A percentile compares a stretch with the other conserved stretches of the same genome.
Evolutionary conservation across 1,284 basidiomycete genomes (phyloP).

Genomic region (Phellinidium pouzarii): DNA sequence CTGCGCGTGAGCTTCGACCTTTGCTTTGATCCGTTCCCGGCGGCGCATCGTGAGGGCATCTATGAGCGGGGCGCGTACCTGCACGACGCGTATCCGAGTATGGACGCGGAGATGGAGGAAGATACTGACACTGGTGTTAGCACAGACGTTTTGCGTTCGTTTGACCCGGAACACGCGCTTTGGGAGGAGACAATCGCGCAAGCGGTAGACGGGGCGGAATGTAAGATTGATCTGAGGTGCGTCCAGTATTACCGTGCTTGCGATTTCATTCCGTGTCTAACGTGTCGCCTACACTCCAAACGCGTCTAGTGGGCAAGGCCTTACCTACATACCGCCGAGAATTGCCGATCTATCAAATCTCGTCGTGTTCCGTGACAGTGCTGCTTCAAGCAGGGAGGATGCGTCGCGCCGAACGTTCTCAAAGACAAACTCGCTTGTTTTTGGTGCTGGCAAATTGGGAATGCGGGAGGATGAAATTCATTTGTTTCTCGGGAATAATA

Average conservation of each 20-base stretch:
- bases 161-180: constrained; percentile 27
- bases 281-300: not conserved
- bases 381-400: constrained; percentile 11
- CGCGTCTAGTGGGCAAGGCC: constrained; percentile 25
- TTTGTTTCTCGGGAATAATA: constrained; percentile 42
- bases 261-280: not conserved
- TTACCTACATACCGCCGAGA: constrained; percentile 36
- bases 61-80: constrained; percentile 15
- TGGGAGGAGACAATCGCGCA: constrained; percentile 38
- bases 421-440: constrained; percentile 17
- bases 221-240: constrained; percentile 36
- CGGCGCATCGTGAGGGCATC: constrained; percentile 1
- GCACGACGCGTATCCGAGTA: constrained; percentile 13
- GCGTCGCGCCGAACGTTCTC: constrained; percentile 15
- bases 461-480: constrained; percentile 36
- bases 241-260: constrained; percentile 12
- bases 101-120: not conserved
- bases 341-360: constrained; percentile 37
- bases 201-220: constrained; percentile 33
- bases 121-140: not conserved
- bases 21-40: constrained; percentile 18
- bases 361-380: constrained; percentile 28
- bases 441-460: constrained; percentile 21
- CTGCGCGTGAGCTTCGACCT: not conserved
- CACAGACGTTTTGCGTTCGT: not conserved